Conservation (phyloP, 257 asterid species). For the Solanum tarijense region DNA sequence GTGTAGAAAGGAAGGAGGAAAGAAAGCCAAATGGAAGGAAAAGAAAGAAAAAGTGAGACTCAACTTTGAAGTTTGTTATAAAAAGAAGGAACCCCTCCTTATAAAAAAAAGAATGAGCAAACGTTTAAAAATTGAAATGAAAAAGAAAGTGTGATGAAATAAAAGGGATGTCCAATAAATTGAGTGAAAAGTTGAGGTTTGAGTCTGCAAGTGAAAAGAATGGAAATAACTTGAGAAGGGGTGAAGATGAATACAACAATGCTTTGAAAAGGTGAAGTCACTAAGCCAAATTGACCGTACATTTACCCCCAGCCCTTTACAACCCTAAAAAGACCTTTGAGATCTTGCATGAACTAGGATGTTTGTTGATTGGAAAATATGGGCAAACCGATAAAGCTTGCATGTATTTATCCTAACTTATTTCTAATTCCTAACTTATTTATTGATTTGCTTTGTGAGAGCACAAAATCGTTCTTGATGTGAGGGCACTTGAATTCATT, state of each 20-base stretch:
- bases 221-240: background rate
- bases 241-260: background rate
- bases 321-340: no score
- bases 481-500: no score
- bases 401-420: background rate
- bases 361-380: no score
- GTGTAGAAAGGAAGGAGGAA: no score
- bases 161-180: no score
- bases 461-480: background rate
- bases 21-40: no score
- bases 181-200: no score
- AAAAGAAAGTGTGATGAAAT: background rate
- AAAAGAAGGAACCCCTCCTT: no score
- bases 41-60: no score
- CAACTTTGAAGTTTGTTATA: no score
- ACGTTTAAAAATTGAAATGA: no score
- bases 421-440: background rate
- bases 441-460: background rate
- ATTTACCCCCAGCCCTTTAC: background rate
- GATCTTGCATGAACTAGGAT: background rate
- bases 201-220: background rate
- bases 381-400: background rate
- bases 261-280: background rate
- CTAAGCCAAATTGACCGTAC: background rate
- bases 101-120: no score